phyloP scores from a whole-genome alignment of 2,329 filamentous ascomycete genomes.

The Colletotrichum sp. region DNA sequence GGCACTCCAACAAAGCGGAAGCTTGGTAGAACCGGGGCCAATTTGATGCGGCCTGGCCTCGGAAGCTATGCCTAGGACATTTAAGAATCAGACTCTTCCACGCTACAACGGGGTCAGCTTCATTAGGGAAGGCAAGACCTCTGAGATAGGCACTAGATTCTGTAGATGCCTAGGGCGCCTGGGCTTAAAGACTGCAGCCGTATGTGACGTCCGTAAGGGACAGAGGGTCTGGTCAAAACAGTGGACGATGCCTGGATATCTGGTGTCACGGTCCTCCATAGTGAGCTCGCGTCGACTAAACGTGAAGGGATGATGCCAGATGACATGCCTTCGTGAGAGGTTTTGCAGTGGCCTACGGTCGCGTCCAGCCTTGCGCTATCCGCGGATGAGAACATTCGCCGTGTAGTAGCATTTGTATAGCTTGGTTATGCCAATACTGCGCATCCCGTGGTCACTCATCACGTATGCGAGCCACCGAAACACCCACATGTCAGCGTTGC shows the following conservation, averaged over 20 bases:
- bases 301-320: not conserved
- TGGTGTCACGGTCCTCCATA: not conserved
- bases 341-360: not conserved
- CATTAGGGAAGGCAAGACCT: not conserved
- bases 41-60: not conserved
- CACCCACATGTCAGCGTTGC: not conserved
- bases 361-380: not conserved
- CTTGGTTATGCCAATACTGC: not conserved
- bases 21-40: not conserved
- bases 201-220: not conserved
- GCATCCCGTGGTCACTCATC: not conserved
- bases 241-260: not conserved
- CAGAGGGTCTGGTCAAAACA: not conserved
- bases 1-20: not conserved
- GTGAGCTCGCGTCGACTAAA: not conserved
- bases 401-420: not conserved
- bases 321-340: not conserved
- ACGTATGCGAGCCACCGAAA: not conserved
- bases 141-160: not conserved
- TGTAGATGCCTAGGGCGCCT: not conserved
- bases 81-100: not conserved
- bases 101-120: not conserved
- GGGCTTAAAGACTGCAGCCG: not conserved
- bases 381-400: not conserved
- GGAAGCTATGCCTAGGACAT: not conserved